Base-by-base conservation (phyloP, 192 early-diverging fungal species). In the Coemansia sp. region DNA sequence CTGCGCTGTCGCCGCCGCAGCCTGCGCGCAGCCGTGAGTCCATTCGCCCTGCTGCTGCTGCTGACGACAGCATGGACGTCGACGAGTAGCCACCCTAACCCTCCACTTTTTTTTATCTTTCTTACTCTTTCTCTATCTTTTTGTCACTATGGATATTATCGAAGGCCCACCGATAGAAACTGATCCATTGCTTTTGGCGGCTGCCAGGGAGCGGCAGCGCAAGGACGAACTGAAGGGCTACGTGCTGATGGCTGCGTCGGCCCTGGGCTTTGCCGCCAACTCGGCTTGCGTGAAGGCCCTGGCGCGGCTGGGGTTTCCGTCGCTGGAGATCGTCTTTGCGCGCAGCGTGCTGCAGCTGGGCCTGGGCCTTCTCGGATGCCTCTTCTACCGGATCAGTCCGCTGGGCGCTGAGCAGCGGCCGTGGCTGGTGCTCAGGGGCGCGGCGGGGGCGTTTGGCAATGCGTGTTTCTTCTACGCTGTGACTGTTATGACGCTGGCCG, bases 381-480 rank as follows among this genome's bases (percentile, higher is more conserved):
- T 66, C 9, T 81, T 64, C 44, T 69, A 87, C 9, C 66, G 77
- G 0, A 67, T 88, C 39, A 84, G 75, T 37, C 89, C 90, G 0
- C 66, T 87, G 21, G 93, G 91, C 6, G 13, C 66, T 3, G 16
- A 65, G n/a, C 61, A 88, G 29, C 80, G 86, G n/a, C 54, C 59
- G n/a, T 85, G 87, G 76, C 66, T 94, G 34, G 50, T 91, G 35
- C 68, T 87, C 61, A 84, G 93, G 27, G 93, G 91, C 0, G 59
- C 84, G 1, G 86, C 86, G 0, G 91, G 93, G 0, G 85, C 91
- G 2, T 66, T 88, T 19, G 90, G 89, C 3, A 75, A 92, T 59
- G 89, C 82, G 1, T 84, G 86, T 14, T 92, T 89, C 74, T 94
- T 93, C 69, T 91, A 86, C 63, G 87, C 87, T 3, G 64, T 93